phyloP scores from a whole-genome alignment of 1,139 yeast species.

The Suhomyces atakaporum region DNA sequence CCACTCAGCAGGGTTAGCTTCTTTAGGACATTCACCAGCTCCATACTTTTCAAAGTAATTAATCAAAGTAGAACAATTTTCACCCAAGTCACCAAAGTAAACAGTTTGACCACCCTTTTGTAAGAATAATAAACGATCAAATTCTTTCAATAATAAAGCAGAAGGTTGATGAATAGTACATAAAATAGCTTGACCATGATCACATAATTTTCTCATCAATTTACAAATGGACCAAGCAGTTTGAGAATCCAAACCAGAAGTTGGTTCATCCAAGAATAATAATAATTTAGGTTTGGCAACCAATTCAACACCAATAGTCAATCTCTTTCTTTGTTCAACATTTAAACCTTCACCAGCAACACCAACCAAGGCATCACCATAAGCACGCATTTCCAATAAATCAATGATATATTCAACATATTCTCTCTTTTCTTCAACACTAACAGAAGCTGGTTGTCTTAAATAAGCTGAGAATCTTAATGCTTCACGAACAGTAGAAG shows the following conservation, averaged over 20 bases:
- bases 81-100: constrained; percentile 79
- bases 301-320: constrained; percentile 43
- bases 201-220: constrained; percentile 44
- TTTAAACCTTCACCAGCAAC: constrained; percentile 44
- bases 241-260: constrained; percentile 46
- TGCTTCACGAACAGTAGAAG: constrained; percentile 42
- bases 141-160: constrained; percentile 55
- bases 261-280: constrained; percentile 51
- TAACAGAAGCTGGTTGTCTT: constrained; percentile 34
- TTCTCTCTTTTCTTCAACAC: constrained; percentile 33
- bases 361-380: constrained; percentile 43
- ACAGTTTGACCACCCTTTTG: constrained; percentile 66
- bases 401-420: constrained; percentile 40
- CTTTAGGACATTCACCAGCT: constrained; percentile 42
- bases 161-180: constrained; percentile 49
- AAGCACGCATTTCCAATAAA: constrained; percentile 37
- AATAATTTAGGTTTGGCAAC: constrained; percentile 42
- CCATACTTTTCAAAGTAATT: constrained; percentile 62
- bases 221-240: constrained; percentile 49
- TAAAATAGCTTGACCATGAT: constrained; percentile 45
- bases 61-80: constrained; percentile 50
- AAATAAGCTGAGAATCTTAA: constrained; percentile 38
- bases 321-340: constrained; percentile 40
- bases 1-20: constrained; percentile 60
- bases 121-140: constrained; percentile 58